Conservation (phyloP, 2,329 filamentous ascomycete genomes). For the Hypoxylon sp. region DNA sequence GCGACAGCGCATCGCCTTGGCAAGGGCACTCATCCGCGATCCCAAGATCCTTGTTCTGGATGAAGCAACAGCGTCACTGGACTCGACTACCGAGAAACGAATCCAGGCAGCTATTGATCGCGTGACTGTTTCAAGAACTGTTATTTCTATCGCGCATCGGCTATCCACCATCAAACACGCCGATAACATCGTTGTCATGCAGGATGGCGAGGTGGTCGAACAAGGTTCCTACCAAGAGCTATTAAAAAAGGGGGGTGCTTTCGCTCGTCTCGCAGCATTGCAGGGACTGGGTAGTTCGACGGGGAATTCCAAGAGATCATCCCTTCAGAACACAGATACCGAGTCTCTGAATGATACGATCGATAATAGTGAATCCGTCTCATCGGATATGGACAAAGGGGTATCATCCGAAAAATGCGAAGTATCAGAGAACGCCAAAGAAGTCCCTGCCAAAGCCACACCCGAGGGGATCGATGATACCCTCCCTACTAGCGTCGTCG, state of each 20-base stretch:
- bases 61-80: constrained; percentile 68
- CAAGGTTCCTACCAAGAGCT: constrained; percentile 67
- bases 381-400: constrained; percentile 2
- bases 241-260: constrained; percentile 53
- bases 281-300: constrained; percentile 30
- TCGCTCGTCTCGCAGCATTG: constrained; percentile 53
- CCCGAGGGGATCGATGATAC: constrained; percentile 5
- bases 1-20: constrained; percentile 67
- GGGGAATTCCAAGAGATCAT: constrained; percentile 8
- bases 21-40: constrained; percentile 64
- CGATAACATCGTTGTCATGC: constrained; percentile 69
- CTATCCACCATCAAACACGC: constrained; percentile 66
- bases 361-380: constrained; percentile 2
- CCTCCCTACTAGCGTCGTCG: constrained; percentile 8
- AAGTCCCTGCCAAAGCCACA: background rate
- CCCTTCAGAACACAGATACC: constrained; percentile 15
- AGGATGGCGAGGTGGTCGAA: constrained; percentile 64
- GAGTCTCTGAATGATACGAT: constrained; percentile 19
- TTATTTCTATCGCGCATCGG: constrained; percentile 69
- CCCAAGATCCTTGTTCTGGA: constrained; percentile 67
- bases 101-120: constrained; percentile 60
- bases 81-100: constrained; percentile 64
- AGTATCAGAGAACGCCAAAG: background rate
- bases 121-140: constrained; percentile 58
- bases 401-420: constrained; percentile 6